phyloP scores from a whole-genome alignment of 2,329 filamentous ascomycete species.

The Talaromyces sp. region DNA sequence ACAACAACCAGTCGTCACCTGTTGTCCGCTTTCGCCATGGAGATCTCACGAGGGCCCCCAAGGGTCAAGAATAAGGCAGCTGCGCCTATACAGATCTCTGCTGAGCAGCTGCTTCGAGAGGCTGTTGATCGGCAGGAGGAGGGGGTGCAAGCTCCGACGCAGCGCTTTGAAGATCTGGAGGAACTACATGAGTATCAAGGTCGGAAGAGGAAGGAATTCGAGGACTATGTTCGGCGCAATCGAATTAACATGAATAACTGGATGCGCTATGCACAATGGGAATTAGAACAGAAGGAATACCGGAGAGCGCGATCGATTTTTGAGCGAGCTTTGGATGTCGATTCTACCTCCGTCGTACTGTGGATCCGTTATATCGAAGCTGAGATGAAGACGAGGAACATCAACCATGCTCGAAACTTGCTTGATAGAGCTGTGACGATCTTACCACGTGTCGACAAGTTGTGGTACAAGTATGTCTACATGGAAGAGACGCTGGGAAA shows the following conservation, averaged over 20 bases:
- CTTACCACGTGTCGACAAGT: conserved; percentile 83
- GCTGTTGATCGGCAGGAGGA: conserved; percentile 94
- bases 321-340: conserved; percentile 87
- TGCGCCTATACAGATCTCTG: conserved; percentile 85
- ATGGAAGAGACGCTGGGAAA: conserved; percentile 98
- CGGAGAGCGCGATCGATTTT: conserved; percentile 87
- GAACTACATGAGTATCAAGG: conserved; percentile 97
- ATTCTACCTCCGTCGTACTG: conserved; percentile 76
- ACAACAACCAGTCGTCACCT: not conserved
- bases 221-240: conserved; percentile 95
- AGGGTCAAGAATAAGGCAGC: conserved; percentile 98
- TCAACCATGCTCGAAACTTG: conserved; percentile 93
- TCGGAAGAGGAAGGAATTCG: conserved; percentile 91
- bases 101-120: conserved; percentile 94
- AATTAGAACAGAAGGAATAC: conserved; percentile 97
- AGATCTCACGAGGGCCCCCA: conserved; percentile 82
- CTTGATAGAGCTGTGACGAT: conserved; percentile 93
- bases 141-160: conserved; percentile 79
- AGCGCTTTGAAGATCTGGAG: conserved; percentile 92
- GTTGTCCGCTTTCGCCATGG: conserved; percentile 58
- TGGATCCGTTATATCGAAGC: conserved; percentile 94
- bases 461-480: conserved; percentile 99
- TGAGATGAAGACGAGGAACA: conserved; percentile 92
- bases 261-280: conserved; percentile 96
- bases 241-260: conserved; percentile 97